A percentile compares a stretch with the other conserved stretches of the same genome.
These are phyloP conservation scores for Coffea canephora DNA, from an alignment of 257 asterid genomes.

Conservation along the genomic window DNA sequence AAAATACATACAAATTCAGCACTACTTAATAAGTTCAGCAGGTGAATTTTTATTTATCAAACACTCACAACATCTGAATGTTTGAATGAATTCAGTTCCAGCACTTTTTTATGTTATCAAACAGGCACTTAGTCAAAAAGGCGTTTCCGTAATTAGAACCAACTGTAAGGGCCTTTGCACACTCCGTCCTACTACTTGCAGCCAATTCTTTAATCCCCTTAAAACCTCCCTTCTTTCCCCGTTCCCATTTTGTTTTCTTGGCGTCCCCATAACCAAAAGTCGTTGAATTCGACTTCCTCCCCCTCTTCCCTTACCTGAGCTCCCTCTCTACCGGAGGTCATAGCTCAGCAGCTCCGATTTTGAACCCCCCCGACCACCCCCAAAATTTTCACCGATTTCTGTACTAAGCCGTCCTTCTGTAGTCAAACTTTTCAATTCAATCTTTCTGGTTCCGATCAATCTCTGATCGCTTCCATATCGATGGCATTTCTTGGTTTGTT, in stretches of 20 bases:
- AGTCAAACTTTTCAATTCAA: slow-evolving; percentile 30
- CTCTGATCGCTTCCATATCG: slow-evolving; percentile 23
- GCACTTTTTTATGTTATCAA: no score
- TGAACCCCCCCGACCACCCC: slow-evolving; percentile 8
- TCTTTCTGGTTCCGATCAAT: slow-evolving; percentile 21
- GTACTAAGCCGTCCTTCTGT: background rate
- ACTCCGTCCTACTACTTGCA: background rate
- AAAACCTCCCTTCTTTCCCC: background rate
- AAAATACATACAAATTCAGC: no score
- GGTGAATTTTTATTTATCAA: no score
- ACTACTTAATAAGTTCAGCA: no score
- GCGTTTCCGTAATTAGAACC: slow-evolving; percentile 13
- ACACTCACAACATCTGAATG: no score
- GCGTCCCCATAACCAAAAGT: background rate
- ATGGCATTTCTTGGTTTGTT: slow-evolving; percentile 23
- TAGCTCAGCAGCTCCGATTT: slow-evolving; percentile 3
- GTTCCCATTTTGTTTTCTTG: background rate
- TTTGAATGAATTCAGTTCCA: no score
- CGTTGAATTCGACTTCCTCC: background rate
- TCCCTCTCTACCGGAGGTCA: slow-evolving; percentile 1
- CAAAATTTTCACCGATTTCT: background rate
- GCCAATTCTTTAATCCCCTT: background rate
- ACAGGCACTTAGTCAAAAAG: background rate
- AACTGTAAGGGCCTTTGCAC: background rate
- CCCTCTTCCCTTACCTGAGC: background rate